phyloP scores from a whole-genome alignment of 495 filamentous ascomycete species.

The Darksidea phi region DNA sequence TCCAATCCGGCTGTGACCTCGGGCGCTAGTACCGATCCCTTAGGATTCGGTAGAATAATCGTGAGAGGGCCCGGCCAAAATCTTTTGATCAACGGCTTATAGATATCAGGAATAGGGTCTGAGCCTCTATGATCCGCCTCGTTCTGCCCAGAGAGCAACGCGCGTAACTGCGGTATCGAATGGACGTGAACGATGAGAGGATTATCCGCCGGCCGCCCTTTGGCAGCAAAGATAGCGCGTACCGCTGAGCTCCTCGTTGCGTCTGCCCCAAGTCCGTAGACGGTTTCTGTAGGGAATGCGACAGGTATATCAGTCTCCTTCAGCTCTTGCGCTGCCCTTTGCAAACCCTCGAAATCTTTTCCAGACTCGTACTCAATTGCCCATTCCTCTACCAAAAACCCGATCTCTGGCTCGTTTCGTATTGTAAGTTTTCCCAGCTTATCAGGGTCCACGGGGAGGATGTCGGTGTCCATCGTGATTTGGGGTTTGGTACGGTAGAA shows the following conservation, averaged over 20 bases:
- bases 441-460: slow-evolving; percentile 26
- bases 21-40: slow-evolving; percentile 66
- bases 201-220: slow-evolving; percentile 88
- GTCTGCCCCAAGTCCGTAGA: slow-evolving; percentile 94
- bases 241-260: slow-evolving; percentile 83
- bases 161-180: slow-evolving; percentile 73
- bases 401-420: background rate
- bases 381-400: slow-evolving; percentile 28
- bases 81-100: slow-evolving; percentile 70
- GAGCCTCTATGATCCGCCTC: slow-evolving; percentile 33
- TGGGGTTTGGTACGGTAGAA: background rate
- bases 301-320: slow-evolving; percentile 68
- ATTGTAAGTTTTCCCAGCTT: slow-evolving; percentile 23
- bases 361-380: slow-evolving; percentile 23
- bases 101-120: slow-evolving; percentile 72
- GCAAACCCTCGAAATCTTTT: slow-evolving; percentile 39
- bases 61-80: slow-evolving; percentile 98
- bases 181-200: slow-evolving; percentile 90
- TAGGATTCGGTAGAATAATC: slow-evolving; percentile 79
- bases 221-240: slow-evolving; percentile 85
- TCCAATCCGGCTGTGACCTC: slow-evolving; percentile 81
- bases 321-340: slow-evolving; percentile 60
- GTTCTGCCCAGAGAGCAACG: slow-evolving; percentile 53
- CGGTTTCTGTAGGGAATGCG: slow-evolving; percentile 96
- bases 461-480: slow-evolving; percentile 28